Percentiles rank a stretch among this genome's conserved stretches.
Evolutionary conservation across 257 asterid genomes (phyloP).

Genomic region (Petrea volubilis): DNA sequence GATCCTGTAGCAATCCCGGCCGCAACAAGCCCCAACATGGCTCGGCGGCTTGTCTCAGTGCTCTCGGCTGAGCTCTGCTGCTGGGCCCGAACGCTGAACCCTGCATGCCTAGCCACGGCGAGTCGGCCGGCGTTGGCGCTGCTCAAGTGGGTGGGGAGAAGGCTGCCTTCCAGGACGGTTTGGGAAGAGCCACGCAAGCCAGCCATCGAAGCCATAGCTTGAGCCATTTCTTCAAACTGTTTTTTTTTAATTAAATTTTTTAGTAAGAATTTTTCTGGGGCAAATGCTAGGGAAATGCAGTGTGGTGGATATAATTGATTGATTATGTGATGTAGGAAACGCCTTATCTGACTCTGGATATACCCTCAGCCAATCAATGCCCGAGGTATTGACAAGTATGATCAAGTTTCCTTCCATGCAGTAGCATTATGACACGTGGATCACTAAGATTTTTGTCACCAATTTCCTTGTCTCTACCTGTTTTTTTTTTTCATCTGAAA

Average conservation of each 20-base stretch:
- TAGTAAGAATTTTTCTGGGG: neutral
- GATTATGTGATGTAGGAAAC: conserved; percentile 18
- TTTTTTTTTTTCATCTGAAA: too few relatives aligned
- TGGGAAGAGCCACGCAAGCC: conserved; percentile 83
- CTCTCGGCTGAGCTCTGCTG: conserved; percentile 55
- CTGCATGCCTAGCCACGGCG: conserved; percentile 39
- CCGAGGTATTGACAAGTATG: neutral
- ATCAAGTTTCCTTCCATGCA: conserved; percentile 4
- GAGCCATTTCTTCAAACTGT: conserved; percentile 36
- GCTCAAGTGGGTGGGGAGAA: conserved; percentile 53
- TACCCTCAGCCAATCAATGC: conserved; percentile 21
- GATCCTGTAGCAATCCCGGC: conserved; percentile 76
- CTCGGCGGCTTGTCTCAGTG: conserved; percentile 82
- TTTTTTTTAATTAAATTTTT: neutral
- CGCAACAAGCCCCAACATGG: conserved; percentile 76
- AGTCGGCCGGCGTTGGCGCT: conserved; percentile 40
- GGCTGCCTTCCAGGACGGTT: conserved; percentile 83
- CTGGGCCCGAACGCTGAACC: conserved; percentile 66
- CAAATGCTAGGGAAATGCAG: neutral
- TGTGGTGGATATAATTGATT: neutral
- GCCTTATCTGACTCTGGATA: conserved; percentile 32
- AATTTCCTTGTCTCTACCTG: neutral
- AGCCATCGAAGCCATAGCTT: conserved; percentile 82
- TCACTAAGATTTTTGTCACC: neutral
- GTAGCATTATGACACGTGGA: conserved; percentile 21